phyloP scores from a whole-genome alignment of 208 protist species.

The Histomonas meleagridis region DNA sequence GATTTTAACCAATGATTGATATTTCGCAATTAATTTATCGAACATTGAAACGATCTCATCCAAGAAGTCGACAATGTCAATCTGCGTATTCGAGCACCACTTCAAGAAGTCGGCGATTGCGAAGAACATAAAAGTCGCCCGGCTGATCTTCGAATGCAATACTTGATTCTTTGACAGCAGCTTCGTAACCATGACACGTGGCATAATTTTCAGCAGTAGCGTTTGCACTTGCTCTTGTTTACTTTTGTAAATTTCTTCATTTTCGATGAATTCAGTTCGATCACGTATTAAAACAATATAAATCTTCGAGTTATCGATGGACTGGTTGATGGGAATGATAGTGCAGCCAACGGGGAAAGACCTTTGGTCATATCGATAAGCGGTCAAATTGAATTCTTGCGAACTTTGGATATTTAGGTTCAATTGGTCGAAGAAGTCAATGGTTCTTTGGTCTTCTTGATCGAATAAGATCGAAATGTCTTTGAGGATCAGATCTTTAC shows the following conservation, averaged over 20 bases:
- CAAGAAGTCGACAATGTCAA: not conserved
- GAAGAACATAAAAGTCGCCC: not conserved
- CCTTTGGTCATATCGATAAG: too few species aligned
- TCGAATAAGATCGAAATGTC: not conserved
- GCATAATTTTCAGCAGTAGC: not conserved
- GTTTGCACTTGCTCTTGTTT: not conserved
- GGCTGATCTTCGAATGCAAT: not conserved
- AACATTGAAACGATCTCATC: not conserved
- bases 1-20: not conserved
- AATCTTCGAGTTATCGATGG: too few species aligned
- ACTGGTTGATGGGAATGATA: too few species aligned
- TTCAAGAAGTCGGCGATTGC: not conserved
- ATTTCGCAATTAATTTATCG: not conserved
- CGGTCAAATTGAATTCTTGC: too few species aligned
- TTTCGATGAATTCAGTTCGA: not conserved
- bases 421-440: too few species aligned
- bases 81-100: not conserved
- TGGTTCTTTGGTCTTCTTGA: too few species aligned
- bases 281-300: not conserved
- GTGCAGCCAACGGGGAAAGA: too few species aligned
- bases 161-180: not conserved
- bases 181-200: not conserved
- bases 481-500: not conserved
- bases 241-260: not conserved
- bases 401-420: too few species aligned